Evolutionary conservation across 2,329 filamentous ascomycete species (phyloP), one percentile per base, ranked within the genome.

Genomic region (Talaromyces sp.): DNA sequence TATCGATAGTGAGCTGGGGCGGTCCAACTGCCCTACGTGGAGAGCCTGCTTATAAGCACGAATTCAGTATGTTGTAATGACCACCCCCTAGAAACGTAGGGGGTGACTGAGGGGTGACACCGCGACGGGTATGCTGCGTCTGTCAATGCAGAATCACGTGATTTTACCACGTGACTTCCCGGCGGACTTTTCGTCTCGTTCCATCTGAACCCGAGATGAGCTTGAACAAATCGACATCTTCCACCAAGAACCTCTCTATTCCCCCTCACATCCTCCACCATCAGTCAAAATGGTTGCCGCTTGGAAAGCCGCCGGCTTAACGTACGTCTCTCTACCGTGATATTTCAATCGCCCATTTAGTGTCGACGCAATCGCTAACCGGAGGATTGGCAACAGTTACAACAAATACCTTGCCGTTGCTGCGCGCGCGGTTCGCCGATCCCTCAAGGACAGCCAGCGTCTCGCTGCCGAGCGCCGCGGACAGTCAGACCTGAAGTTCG

Each of bases 401-500:
- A 99, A 99, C 89, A 95, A 93, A 84, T 98, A 97, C 88, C 88
- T 99, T 78, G 88, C 93, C 76, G 87, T 99, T 82, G 92, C 95
- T 75, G 88, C 93, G 81, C 92, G 93, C 81, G 90, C 91, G 76
- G 91, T 99, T 79, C 95, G 96, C 83, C 90, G 92, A 79, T 96
- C 92, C 79, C 85, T 99, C 79, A 97, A 98, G 86, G 95, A 99
- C 76, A 91, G 95, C 64, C 89, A 92, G 84, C 88, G 95, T 82
- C 80, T 97, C 70, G 78, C 79, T 70, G 92, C 93, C 68, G 95
- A 98, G 86, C 89, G 91, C 77, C 88, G 95, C 77, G 93, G 92
- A 76, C 87, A 92, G 80, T 89, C 88, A 81, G 93, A 98, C 62
- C 81, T 99, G 72, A 88, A 88, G 80, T 96, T 97, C 75, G 84